Evolutionary conservation across 352 stramenopile species (phyloP), one percentile per base, ranked within the genome.

Genomic region (Pythium aphanidermatum): DNA sequence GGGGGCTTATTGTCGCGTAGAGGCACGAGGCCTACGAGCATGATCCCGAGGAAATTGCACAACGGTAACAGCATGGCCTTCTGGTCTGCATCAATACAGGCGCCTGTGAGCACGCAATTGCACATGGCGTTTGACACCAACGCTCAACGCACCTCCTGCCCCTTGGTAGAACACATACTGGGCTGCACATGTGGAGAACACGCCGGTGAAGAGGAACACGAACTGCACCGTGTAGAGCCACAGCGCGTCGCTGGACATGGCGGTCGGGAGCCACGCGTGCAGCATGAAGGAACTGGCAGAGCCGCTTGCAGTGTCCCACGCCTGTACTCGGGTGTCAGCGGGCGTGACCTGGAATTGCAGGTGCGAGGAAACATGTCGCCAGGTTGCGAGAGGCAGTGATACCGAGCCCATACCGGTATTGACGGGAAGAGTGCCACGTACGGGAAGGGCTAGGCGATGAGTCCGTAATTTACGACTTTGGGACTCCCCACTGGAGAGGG

Each of bases 1-100:
- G 25, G n/a, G 31, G 3, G 12, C 24, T 26, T 44, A 9, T 9
- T 17, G 30, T 50, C 44, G 37, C 38, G 33, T 10, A 62, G 36
- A 19, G 81, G 76, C 21, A 90, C 59, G 14, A 92, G 55, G 0
- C 81, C 81, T 2, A 89, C 79, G 21, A 92, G 72, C 78, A 91
- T 89, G 69, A 92, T 89, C 16, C 81, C 81, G 12, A 92, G 55
- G 45, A 90, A 92, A 63, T 92, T 92, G 60, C 81, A 90, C 3
- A 92, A 68, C 47, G 81, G 81, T 29, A 92, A 51, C n/a, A 92
- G 60, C 77, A 92, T 91, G n/a, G 74, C 71, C 29, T 70, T 74
- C 55, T 92, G 81, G 45, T 87, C 77, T 60, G 16, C 8, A n/a
- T n/a, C n/a, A 7, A 14, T 13, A 23, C 6, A 36, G 8, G n/a